Conservation (phyloP, 2,329 filamentous ascomycete genomes). For the Neofusicoccum parvum region DNA sequence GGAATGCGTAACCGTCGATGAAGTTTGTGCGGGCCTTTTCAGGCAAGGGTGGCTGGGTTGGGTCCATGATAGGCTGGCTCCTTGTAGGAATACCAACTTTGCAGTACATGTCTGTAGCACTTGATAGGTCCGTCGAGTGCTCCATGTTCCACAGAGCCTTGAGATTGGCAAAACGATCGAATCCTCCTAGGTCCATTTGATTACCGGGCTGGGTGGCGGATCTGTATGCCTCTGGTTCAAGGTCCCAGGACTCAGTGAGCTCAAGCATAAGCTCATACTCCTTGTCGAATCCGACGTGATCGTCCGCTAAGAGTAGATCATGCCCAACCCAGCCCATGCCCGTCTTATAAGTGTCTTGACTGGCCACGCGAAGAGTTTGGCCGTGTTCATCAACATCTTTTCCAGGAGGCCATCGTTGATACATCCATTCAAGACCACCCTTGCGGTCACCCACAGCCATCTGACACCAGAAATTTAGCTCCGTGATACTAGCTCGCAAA, state of each 20-base stretch:
- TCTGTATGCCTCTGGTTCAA: conserved; percentile 26
- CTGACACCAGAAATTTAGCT: conserved; percentile 96
- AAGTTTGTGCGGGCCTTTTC: conserved; percentile 58
- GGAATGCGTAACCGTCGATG: conserved; percentile 54
- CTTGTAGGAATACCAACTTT: conserved; percentile 45
- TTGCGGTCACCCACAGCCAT: conserved; percentile 89
- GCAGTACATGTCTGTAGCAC: conserved; percentile 63
- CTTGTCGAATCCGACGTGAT: conserved; percentile 44
- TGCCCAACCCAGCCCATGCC: conserved; percentile 78
- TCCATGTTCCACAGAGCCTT: conserved; percentile 28
- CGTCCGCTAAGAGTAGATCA: conserved; percentile 54
- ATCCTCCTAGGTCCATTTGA: background rate
- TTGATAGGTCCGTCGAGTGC: conserved; percentile 59
- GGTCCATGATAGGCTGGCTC: conserved; percentile 52
- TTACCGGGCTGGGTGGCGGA: conserved; percentile 9
- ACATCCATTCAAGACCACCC: conserved; percentile 88
- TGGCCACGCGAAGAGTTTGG: conserved; percentile 74
- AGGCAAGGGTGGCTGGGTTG: conserved; percentile 61
- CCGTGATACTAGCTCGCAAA: conserved; percentile 76
- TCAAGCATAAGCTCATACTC: conserved; percentile 68
- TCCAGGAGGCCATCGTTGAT: conserved; percentile 73
- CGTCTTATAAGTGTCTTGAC: conserved; percentile 72
- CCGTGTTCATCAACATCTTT: conserved; percentile 69
- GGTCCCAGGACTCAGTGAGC: conserved; percentile 66
- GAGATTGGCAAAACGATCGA: background rate